These are phyloP conservation scores for Phytophthora pistaciae DNA, from an alignment of 352 stramenopile genomes.

Conservation along the genomic window DNA sequence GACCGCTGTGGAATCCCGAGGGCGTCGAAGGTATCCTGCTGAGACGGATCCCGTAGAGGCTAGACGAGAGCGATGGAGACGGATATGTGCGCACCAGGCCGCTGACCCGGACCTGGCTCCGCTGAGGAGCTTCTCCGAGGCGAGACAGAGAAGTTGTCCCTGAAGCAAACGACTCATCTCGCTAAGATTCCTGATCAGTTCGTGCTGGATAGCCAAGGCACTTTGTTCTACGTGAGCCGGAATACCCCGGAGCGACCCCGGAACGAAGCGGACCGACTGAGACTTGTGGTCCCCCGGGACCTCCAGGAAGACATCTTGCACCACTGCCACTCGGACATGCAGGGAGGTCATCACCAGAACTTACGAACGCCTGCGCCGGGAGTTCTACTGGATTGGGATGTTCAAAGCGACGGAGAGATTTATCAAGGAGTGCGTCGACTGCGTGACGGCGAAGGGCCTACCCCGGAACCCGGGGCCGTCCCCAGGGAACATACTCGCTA, in stretches of 20 bases:
- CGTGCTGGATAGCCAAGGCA: constrained; percentile 3
- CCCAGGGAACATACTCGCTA: background rate
- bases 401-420: constrained; percentile 4
- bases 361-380: background rate
- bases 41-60: background rate
- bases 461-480: constrained; percentile 1
- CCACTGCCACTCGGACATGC: constrained; percentile 4
- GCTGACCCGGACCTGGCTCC: background rate
- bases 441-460: constrained; percentile 3
- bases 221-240: background rate
- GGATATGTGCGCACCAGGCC: background rate
- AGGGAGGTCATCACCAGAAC: constrained; percentile 13
- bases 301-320: constrained; percentile 9
- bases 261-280: background rate
- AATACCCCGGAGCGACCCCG: background rate
- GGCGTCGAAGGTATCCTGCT: no score
- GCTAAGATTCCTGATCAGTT: constrained; percentile 8
- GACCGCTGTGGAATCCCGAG: background rate
- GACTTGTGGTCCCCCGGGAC: constrained; percentile 6
- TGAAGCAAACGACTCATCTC: constrained; percentile 2
- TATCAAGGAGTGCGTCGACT: constrained; percentile 12
- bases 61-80: constrained; percentile 1
- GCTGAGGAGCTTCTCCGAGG: background rate
- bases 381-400: constrained; percentile 20
- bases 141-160: background rate